A percentile compares a stretch with the other conserved stretches of the same genome.
phyloP scores from a whole-genome alignment of 495 filamentous ascomycete genomes.

The Lophiostoma macrostomum region DNA sequence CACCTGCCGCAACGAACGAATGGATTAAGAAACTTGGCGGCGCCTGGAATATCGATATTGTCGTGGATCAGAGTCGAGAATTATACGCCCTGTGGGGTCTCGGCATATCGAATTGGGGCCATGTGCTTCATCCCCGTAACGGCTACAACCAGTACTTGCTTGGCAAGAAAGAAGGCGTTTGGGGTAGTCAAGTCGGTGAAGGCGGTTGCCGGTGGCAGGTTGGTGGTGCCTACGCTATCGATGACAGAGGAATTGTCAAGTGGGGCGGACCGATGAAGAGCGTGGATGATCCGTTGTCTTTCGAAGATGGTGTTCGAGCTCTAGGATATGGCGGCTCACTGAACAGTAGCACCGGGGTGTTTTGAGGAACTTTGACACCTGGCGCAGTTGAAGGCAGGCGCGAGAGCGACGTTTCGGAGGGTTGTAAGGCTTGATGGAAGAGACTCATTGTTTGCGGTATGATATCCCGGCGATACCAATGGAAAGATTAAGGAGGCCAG shows the following conservation, averaged over 20 bases:
- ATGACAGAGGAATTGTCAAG: constrained; percentile 20
- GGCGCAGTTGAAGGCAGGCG: no score
- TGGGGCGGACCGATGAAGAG: constrained; percentile 28
- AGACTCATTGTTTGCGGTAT: no score
- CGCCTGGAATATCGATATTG: constrained; percentile 23
- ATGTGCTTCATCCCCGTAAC: constrained; percentile 24
- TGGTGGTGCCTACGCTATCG: constrained; percentile 22
- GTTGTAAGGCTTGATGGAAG: no score
- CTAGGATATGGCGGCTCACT: constrained; percentile 14
- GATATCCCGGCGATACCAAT: no score
- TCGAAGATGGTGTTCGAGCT: constrained; percentile 17
- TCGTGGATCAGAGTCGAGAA: constrained; percentile 19
- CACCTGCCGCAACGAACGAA: constrained; percentile 14
- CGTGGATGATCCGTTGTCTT: constrained; percentile 16
- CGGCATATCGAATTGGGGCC: constrained; percentile 28
- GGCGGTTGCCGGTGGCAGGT: constrained; percentile 26
- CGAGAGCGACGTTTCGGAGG: no score
- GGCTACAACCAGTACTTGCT: constrained; percentile 22
- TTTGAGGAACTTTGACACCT: constrained; percentile 9
- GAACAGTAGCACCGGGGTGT: constrained; percentile 12
- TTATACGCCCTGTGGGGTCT: constrained; percentile 26
- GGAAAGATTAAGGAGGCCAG: no score
- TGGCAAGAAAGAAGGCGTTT: constrained; percentile 22
- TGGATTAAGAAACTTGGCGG: constrained; percentile 21
- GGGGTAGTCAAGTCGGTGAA: constrained; percentile 22